Evolutionary conservation across 78 protist genomes (phyloP), one percentile per base, ranked within the genome.

Genomic region (Abeoforma whisleri): DNA sequence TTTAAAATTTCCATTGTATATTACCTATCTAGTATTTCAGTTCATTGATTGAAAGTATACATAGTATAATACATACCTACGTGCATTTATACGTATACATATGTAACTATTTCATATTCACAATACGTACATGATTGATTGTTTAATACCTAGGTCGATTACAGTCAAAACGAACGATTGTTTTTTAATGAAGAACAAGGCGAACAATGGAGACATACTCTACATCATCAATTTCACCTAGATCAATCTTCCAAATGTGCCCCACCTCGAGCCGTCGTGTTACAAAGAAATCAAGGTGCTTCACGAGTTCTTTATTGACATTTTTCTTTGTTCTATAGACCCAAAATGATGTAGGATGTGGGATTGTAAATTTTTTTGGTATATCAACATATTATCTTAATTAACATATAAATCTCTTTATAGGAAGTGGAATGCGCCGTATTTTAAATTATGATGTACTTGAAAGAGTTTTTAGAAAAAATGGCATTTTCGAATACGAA

Each of bases 401-500:
- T 62, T 25, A 62, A 62, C 70, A 25, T 25, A 25, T 25, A 25
- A 62, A 25, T 25, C 70, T 25, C 70, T 69, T 70, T 30, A 70
- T 40, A 72, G 85, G 85, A 2, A 81, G 85, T 37, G 85, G 85
- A 28, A 12, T 81, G 28, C 57, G 85, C 32, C 2, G 40, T 36
- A 81, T 81, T 22, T 72, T 81, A 0, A 81, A 81, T 30, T 62
- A 37, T 81, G 85, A 81, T 19, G 85, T 81, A 38, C 23, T 81
- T 2, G 73, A 81, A 30, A 33, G 71, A 37, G 85, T 81, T 12
- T 81, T 81, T 2, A 40, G 0, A 36, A 33, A 48, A 33, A 40
- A 81, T 30, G 85, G 85, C 2, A 81, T 81, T 28, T 19, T 22
- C 40, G 37, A 33, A 40, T 81, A 81, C 71, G 8, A 2, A 8